Conservation (phyloP, 164 flowering plant genomes). For the Annona cherimola region DNA sequence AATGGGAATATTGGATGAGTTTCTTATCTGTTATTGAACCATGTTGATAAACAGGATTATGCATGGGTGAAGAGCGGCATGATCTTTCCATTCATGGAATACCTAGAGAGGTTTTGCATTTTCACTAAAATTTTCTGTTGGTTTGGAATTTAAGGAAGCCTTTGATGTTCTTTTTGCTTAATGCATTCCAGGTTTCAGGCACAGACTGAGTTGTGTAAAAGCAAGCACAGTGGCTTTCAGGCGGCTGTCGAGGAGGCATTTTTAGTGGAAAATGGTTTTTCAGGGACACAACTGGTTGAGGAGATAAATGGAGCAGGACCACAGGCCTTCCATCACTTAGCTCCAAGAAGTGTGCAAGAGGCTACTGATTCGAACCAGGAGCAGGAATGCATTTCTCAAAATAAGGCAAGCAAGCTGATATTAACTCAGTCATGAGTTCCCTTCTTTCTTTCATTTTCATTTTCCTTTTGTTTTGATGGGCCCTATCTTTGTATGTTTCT, state of each 20-base stretch:
- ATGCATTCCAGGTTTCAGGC: conserved; percentile 64
- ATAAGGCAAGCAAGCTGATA: conserved; percentile 42
- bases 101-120: conserved; percentile 63
- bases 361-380: conserved; percentile 63
- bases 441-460: background rate
- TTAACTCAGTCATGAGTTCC: background rate
- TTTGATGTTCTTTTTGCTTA: background rate
- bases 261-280: conserved; percentile 57
- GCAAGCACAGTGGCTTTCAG: conserved; percentile 54
- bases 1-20: background rate
- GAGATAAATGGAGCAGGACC: conserved; percentile 43
- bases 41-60: conserved; percentile 61
- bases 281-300: conserved; percentile 25
- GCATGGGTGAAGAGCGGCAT: conserved; percentile 81
- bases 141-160: background rate
- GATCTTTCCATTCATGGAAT: conserved; percentile 78
- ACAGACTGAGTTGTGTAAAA: conserved; percentile 47
- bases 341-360: conserved; percentile 41
- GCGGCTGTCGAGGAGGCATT: conserved; percentile 90
- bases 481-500: too few species aligned
- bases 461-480: background rate
- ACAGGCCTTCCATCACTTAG: conserved; percentile 24
- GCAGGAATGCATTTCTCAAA: conserved; percentile 34
- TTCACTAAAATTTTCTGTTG: background rate
- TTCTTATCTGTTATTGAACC: background rate